A percentile compares a stretch with the other conserved stretches of the same genome.
phyloP scores from a whole-genome alignment of 1,284 basidiomycete species.

The Fomitopsis palustris region DNA sequence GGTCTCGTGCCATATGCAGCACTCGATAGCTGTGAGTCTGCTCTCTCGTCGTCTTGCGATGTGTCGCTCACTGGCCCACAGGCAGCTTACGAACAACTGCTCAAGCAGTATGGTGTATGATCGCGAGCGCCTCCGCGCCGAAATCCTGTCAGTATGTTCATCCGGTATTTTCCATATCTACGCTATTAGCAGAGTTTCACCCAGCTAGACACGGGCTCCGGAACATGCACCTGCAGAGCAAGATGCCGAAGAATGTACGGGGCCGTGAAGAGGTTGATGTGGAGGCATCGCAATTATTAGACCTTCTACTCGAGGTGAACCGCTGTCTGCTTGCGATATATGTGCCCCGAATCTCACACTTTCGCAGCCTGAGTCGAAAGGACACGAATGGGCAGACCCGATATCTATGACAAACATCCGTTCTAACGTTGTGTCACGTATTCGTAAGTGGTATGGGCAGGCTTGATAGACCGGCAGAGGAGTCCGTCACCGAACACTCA shows the following conservation, averaged over 20 bases:
- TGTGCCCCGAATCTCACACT: not conserved
- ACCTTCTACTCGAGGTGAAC: conserved; percentile 53
- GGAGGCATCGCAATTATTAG: conserved; percentile 42
- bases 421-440: not conserved
- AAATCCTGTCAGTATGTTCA: conserved; percentile 45
- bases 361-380: conserved; percentile 46
- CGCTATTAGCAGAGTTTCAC: not conserved
- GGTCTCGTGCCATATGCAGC: conserved; percentile 66
- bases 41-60: not conserved
- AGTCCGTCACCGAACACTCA: no score
- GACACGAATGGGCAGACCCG: conserved; percentile 51
- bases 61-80: conserved; percentile 9
- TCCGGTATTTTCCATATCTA: not conserved
- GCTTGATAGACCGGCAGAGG: no score
- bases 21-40: conserved; percentile 51
- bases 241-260: conserved; percentile 45
- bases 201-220: conserved; percentile 57
- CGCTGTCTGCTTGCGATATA: no score
- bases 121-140: conserved; percentile 44
- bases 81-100: conserved; percentile 49
- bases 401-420: conserved; percentile 23
- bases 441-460: no score
- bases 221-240: conserved; percentile 44
- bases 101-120: conserved; percentile 63
- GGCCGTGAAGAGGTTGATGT: conserved; percentile 45